These are phyloP conservation scores for Heterobasidion occidentale DNA, from an alignment of 1,284 basidiomycete species.

Conservation along the genomic window DNA sequence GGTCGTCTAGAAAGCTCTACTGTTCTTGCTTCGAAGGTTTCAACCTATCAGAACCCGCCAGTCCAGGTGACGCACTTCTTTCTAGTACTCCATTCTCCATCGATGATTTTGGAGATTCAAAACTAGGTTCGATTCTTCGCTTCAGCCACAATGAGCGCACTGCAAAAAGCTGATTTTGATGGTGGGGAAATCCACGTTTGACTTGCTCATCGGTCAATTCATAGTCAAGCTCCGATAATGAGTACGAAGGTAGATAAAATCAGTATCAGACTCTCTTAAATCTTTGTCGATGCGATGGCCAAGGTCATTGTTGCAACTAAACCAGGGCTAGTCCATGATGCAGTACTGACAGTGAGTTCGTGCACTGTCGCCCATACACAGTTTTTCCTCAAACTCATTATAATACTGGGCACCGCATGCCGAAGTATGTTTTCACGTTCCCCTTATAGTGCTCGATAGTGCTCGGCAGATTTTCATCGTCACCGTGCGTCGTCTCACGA, in stretches of 20 bases:
- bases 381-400: not conserved
- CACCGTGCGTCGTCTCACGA: not conserved
- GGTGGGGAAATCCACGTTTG: not conserved
- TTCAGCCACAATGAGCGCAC: not conserved
- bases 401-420: not conserved
- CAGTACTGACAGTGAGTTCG: not conserved
- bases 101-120: not conserved
- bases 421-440: not conserved
- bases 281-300: not conserved
- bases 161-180: not conserved
- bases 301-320: not conserved
- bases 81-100: not conserved
- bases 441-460: not conserved
- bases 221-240: not conserved
- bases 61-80: not conserved
- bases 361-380: not conserved
- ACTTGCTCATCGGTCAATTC: not conserved
- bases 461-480: not conserved
- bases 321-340: not conserved
- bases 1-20: not conserved
- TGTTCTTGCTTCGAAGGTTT: not conserved
- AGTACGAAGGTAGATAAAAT: not conserved
- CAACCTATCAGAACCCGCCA: not conserved
- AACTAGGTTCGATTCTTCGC: not conserved
- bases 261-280: not conserved